Evolutionary conservation across 139 green algal genomes (phyloP), one percentile per base, ranked within the genome.

Genomic region (Tetradesmus lagerheimii): DNA sequence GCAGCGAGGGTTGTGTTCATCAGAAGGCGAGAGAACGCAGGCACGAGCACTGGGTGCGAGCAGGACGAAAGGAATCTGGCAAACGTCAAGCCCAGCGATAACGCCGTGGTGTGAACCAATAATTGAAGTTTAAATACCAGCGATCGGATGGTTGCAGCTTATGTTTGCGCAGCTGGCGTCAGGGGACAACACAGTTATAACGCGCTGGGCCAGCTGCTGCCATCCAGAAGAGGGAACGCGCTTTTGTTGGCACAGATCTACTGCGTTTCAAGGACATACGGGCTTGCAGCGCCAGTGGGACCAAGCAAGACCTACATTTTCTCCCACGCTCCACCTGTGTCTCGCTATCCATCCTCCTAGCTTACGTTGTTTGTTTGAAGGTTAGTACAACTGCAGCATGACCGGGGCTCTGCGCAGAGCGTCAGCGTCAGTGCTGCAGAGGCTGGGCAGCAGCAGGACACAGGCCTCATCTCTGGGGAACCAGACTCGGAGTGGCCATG

Each of bases 401-500:
- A 79, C 34, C 3, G 82, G 82, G 20, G 82, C 53, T 14, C 31
- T 87, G 35, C 38, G 82, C 16, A 50, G 53, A 23, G 82, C 82
- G 38, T 87, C 82, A 38, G 23, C 39, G 31, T 35, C 66, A 20
- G 34, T 87, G 31, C 37, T 87, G 53, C 53, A 78, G 53, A 45
- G 82, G 18, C 37, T 87, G 35, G 34, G 82, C 66, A 31, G 35
- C 27, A 62, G 34, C 43, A 53, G 82, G 82, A 25, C 53, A 53
- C 31, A 57, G 39, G 12, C 27, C n/a, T 20, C 82, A 78, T 71
- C 57, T 31, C 57, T 71, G 57, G 57, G 57, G 1, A 71, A n/a
- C 11, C 84, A 89, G 84, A 35, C 57, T 45, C 85, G 85, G 41
- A 43, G 27, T 31, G 20, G n/a, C 37, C 85, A 84, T 20, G 85